These are phyloP conservation scores for Hypomyces rosellus DNA, from an alignment of 2,329 filamentous ascomycete genomes.

Conservation along the genomic window DNA sequence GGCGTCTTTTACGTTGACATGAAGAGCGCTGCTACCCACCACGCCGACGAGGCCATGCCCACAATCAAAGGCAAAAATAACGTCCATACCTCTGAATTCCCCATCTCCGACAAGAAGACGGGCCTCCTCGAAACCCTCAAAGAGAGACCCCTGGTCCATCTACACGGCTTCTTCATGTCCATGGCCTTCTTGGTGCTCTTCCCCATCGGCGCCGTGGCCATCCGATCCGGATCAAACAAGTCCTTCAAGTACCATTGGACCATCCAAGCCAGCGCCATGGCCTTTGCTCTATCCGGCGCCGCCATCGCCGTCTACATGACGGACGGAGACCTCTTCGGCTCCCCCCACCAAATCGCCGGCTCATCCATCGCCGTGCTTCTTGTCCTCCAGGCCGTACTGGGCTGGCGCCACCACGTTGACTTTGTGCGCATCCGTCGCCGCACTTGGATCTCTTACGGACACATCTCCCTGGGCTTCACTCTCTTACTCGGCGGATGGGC, in stretches of 20 bases:
- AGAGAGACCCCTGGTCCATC: constrained; percentile 5
- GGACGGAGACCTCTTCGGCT: constrained; percentile 1
- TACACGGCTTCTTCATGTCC: constrained; percentile 16
- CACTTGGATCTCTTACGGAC: constrained; percentile 15
- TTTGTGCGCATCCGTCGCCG: constrained; percentile 15
- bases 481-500: constrained; percentile 11
- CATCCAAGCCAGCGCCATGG: constrained; percentile 10
- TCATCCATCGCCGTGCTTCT: constrained; percentile 9
- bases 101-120: neutral
- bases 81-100: constrained; percentile 11
- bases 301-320: constrained; percentile 5
- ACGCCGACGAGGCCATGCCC: constrained; percentile 9
- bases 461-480: constrained; percentile 12
- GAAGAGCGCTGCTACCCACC: constrained; percentile 12
- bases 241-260: constrained; percentile 17
- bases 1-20: constrained; percentile 17
- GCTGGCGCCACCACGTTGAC: constrained; percentile 16
- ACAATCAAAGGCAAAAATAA: constrained; percentile 3
- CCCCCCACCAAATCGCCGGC: constrained; percentile 14
- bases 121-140: neutral
- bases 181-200: constrained; percentile 13
- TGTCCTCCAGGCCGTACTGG: constrained; percentile 9
- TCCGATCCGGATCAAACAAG: constrained; percentile 12
- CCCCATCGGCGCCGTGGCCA: constrained; percentile 13
- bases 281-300: constrained; percentile 5